Conservation (phyloP, 2,329 filamentous ascomycete species). For the Fusarium sp. region DNA sequence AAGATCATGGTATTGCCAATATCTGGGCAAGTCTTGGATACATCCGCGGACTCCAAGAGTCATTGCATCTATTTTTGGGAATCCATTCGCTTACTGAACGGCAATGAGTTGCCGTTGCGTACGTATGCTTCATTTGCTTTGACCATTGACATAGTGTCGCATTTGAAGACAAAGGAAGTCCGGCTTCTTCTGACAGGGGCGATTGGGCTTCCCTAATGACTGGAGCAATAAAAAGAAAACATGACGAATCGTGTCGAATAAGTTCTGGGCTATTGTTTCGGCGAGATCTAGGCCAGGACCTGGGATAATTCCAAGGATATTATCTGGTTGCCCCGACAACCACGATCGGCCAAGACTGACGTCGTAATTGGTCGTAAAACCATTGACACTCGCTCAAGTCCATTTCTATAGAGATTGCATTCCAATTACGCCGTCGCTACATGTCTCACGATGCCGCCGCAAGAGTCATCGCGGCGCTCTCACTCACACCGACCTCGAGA, state of each 20-base stretch:
- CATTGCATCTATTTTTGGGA: not conserved
- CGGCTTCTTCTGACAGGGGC: no score
- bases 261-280: not conserved
- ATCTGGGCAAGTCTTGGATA: not conserved
- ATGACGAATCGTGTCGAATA: not conserved
- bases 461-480: constrained; percentile 47
- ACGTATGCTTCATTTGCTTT: not conserved
- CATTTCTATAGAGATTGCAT: constrained; percentile 33
- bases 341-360: constrained; percentile 5
- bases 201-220: not conserved
- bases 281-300: not conserved
- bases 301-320: not conserved
- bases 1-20: not conserved
- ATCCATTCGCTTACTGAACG: not conserved
- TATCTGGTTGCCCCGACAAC: not conserved
- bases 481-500: constrained; percentile 36
- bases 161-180: not conserved
- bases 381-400: constrained; percentile 15
- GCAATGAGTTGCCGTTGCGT: not conserved
- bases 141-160: not conserved
- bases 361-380: constrained; percentile 7
- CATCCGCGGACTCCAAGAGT: not conserved
- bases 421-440: constrained; percentile 33
- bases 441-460: constrained; percentile 47
- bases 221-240: not conserved